Percentiles rank a stretch among this genome's conserved stretches.
Evolutionary conservation across 345 rosid genomes (phyloP).

Genomic region (Salix exigua): DNA sequence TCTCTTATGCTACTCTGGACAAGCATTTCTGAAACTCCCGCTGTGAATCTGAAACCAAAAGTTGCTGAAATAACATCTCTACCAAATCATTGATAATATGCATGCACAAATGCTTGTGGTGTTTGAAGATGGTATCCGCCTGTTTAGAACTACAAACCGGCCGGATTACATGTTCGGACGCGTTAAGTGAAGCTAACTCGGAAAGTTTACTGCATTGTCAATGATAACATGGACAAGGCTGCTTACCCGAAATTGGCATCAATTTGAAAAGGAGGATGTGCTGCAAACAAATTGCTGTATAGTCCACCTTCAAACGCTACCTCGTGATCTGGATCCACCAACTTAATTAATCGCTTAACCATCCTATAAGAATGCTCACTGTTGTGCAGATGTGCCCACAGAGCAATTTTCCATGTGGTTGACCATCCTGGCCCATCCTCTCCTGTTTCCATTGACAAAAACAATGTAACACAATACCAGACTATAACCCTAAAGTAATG

Average conservation of each 20-base stretch:
- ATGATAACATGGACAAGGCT: background rate
- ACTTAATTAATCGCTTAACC: constrained; percentile 60
- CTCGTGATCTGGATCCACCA: constrained; percentile 70
- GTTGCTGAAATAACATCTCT: background rate
- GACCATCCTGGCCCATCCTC: constrained; percentile 98
- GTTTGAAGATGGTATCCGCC: background rate
- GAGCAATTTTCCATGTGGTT: constrained; percentile 76
- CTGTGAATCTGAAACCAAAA: constrained; percentile 50
- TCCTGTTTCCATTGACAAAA: constrained; percentile 39
- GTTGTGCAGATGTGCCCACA: constrained; percentile 78
- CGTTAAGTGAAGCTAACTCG: no score
- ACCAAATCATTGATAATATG: background rate
- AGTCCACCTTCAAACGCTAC: constrained; percentile 67
- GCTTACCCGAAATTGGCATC: constrained; percentile 25
- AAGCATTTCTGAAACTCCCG: constrained; percentile 77
- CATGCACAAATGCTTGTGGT: background rate
- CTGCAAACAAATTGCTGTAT: constrained; percentile 82
- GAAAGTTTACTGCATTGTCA: background rate
- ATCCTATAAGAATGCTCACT: constrained; percentile 63
- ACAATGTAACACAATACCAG: background rate
- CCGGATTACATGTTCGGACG: no score
- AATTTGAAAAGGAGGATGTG: constrained; percentile 95
- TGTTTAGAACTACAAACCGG: background rate
- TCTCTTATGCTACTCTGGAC: constrained; percentile 73
- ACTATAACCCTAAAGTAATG: background rate